Evolutionary conservation across 2,329 filamentous ascomycete species (phyloP), one percentile per base, ranked within the genome.

Genomic region (Fusarium begoniae): DNA sequence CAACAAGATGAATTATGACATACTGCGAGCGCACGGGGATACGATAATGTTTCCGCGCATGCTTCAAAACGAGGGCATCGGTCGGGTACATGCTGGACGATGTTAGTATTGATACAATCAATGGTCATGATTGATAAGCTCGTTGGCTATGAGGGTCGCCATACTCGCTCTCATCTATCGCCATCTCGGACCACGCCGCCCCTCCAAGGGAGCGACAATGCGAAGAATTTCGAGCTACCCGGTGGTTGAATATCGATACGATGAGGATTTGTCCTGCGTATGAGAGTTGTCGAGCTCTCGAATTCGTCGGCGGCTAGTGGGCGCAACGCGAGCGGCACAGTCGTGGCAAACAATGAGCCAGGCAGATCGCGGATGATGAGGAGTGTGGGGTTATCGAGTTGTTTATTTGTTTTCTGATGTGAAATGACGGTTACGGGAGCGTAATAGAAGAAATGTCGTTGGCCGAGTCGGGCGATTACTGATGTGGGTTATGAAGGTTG

Each of bases 1-100:
- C 53, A 44, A 35, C 22, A 54, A 47, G 37, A 51, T 54, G 45
- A 20, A 83, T 66, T 80, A 80, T 58, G 50, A 83, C 89, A 75
- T 84, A 93, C 90, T 90, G 89, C 56, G 90, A 90, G 57, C 88
- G 87, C 76, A 94, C 91, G 50, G 86, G 87, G 70, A 91, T 88
- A 53, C 89, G 89, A 80, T 92, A 94, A 80, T 92, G 92, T 75
- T 88, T 91, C 79, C 90, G 89, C 70, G 88, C 87, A 55, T 83
- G 85, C 66, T 86, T 84, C 60, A 90, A 87, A 72, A 94, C 87
- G 71, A 94, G 85, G 77, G 86, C 84, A 74, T 93, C 90, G 72
- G 91, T 93, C 66, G 90, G 89, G 83, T 89, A 88, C 81, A 88
- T 87, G 79, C 92, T 94, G 69, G 58, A 22, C n/a, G 47, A 47